Percentiles rank a stretch among this genome's conserved stretches.
phyloP scores from a whole-genome alignment of 805 yeast species.

The Metschnikowia amazonensis region DNA sequence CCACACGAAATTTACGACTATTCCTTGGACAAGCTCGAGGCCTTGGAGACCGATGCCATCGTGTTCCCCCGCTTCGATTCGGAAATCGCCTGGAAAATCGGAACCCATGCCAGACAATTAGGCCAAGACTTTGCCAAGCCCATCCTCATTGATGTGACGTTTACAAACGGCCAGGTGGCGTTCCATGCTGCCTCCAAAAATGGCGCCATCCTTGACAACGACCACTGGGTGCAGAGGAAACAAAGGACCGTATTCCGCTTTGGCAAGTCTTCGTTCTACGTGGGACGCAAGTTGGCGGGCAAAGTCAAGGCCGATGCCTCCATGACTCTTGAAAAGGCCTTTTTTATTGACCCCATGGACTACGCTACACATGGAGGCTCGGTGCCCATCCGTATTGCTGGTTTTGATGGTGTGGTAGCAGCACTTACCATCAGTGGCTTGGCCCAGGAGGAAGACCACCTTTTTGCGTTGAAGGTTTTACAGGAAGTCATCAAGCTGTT shows the following conservation, averaged over 20 bases:
- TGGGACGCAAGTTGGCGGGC: slow-evolving; percentile 41
- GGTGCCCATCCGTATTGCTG: slow-evolving; percentile 43
- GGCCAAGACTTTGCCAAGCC: slow-evolving; percentile 30
- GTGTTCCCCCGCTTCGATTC: slow-evolving; percentile 26
- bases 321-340: slow-evolving; percentile 32
- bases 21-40: slow-evolving; percentile 9
- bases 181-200: slow-evolving; percentile 41
- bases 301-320: slow-evolving; percentile 19
- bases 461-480: slow-evolving; percentile 39
- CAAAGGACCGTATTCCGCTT: slow-evolving; percentile 46
- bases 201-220: slow-evolving; percentile 48
- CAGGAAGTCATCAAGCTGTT: slow-evolving; percentile 8
- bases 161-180: slow-evolving; percentile 42
- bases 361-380: slow-evolving; percentile 58
- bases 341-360: slow-evolving; percentile 38
- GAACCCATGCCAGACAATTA: slow-evolving; percentile 35
- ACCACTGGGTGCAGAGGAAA: slow-evolving; percentile 51
- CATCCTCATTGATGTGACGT: slow-evolving; percentile 47
- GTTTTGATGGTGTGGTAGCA: slow-evolving; percentile 39
- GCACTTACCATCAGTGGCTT: slow-evolving; percentile 55
- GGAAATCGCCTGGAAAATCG: slow-evolving; percentile 46
- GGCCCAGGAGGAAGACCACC: slow-evolving; percentile 53
- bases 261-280: slow-evolving; percentile 44
- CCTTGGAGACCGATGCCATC: slow-evolving; percentile 16
- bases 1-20: slow-evolving; percentile 6